A percentile compares a stretch with the other conserved stretches of the same genome.
Conservation (phyloP, 2,329 filamentous ascomycete genomes). For the Aspergillus sojae region DNA sequence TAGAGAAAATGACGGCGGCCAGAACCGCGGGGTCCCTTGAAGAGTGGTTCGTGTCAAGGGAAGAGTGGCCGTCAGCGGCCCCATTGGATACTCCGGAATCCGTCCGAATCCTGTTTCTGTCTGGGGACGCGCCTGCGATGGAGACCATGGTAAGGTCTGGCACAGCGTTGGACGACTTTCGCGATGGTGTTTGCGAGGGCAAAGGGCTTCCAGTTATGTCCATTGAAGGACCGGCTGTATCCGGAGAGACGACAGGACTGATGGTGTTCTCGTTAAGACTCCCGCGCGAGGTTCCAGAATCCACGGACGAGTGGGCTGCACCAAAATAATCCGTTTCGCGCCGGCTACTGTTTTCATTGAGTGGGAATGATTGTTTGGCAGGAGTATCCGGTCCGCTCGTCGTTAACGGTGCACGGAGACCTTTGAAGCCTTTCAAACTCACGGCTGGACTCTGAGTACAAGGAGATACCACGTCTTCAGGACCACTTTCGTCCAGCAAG, state of each 20-base stretch:
- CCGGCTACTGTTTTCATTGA: constrained; percentile 6
- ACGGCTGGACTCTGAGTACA: constrained; percentile 37
- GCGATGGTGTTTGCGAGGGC: constrained; percentile 25
- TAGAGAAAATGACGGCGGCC: constrained; percentile 33
- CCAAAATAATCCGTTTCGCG: constrained; percentile 20
- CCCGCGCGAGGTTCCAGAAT: constrained; percentile 14
- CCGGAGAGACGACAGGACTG: constrained; percentile 37
- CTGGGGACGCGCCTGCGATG: constrained; percentile 22
- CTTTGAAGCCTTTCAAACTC: constrained; percentile 14
- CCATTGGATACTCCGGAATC: constrained; percentile 13
- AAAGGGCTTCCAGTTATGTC: constrained; percentile 36
- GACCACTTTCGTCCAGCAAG: constrained; percentile 23
- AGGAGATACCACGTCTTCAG: constrained; percentile 33
- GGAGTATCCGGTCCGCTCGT: constrained; percentile 11
- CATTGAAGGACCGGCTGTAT: constrained; percentile 38
- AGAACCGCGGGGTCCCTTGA: constrained; percentile 30
- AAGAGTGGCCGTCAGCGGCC: constrained; percentile 9
- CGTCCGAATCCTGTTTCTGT: constrained; percentile 17
- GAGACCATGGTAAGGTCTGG: constrained; percentile 31
- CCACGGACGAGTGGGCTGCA: constrained; percentile 22
- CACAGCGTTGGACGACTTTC: constrained; percentile 36
- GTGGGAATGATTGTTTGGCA: constrained; percentile 15
- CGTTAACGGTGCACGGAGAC: constrained; percentile 14
- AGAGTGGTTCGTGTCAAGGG: constrained; percentile 16
- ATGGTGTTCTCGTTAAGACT: constrained; percentile 38